A percentile compares a stretch with the other conserved stretches of the same genome.
These are phyloP conservation scores for Lactarius evosmus DNA, from an alignment of 768 basidiomycete species.

Conservation along the genomic window DNA sequence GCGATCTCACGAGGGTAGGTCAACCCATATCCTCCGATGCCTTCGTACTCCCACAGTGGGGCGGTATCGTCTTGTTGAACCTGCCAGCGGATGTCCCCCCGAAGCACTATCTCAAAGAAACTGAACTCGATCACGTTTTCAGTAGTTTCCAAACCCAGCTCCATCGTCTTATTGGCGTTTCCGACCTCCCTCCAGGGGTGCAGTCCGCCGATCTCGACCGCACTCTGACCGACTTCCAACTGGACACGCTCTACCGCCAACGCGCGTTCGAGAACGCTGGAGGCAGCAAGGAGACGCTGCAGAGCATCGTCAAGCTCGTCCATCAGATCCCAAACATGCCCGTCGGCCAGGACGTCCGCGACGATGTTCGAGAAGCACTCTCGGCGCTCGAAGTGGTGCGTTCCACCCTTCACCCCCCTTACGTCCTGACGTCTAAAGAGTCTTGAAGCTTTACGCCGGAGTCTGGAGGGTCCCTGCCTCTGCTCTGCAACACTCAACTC, in stretches of 20 bases:
- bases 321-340: slow-evolving; percentile 91
- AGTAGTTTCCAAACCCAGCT: slow-evolving; percentile 68
- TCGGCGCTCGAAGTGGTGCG: slow-evolving; percentile 68
- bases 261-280: slow-evolving; percentile 67
- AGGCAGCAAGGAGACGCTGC: slow-evolving; percentile 68
- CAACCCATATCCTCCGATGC: slow-evolving; percentile 50
- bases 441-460: slow-evolving; percentile 40
- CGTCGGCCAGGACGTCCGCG: slow-evolving; percentile 71
- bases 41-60: slow-evolving; percentile 94
- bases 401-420: slow-evolving; percentile 11
- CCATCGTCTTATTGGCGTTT: slow-evolving; percentile 75
- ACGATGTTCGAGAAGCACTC: slow-evolving; percentile 68
- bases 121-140: slow-evolving; percentile 53
- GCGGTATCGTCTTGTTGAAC: slow-evolving; percentile 80
- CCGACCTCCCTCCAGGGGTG: slow-evolving; percentile 54
- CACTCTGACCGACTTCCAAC: slow-evolving; percentile 67
- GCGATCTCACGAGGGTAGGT: slow-evolving; percentile 38
- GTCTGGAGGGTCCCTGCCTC: slow-evolving; percentile 41
- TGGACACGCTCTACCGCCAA: slow-evolving; percentile 71
- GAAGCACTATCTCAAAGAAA: slow-evolving; percentile 40
- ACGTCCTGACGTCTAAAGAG: not conserved
- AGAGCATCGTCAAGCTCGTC: slow-evolving; percentile 81
- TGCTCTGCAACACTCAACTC: slow-evolving; percentile 56
- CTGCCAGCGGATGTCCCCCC: slow-evolving; percentile 38
- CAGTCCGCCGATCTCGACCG: slow-evolving; percentile 29